phyloP scores from a whole-genome alignment of 108 stramenopile genomes.

The Discostella pseudostelligera region DNA sequence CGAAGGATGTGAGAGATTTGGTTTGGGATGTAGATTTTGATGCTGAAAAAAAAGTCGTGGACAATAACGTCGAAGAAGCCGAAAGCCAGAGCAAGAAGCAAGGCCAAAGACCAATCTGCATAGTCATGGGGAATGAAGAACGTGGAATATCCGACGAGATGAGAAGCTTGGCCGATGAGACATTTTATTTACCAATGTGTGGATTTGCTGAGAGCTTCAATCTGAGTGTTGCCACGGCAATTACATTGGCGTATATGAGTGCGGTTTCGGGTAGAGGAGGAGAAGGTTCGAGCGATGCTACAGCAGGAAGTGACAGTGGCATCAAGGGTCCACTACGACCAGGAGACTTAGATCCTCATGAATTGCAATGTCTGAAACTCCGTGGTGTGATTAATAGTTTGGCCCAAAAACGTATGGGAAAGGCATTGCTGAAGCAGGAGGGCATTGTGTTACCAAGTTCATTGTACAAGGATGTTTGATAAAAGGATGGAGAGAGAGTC shows the following conservation, averaged over 20 bases:
- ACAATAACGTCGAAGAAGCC: not conserved
- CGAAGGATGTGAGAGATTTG: slow-evolving; percentile 68
- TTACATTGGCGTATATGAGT: slow-evolving; percentile 78
- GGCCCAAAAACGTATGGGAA: slow-evolving; percentile 59
- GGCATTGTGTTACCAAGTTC: slow-evolving; percentile 58
- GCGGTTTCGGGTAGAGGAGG: slow-evolving; percentile 46
- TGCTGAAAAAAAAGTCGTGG: slow-evolving; percentile 4
- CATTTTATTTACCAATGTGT: slow-evolving; percentile 83
- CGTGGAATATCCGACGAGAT: slow-evolving; percentile 75
- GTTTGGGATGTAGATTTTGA: slow-evolving; percentile 60
- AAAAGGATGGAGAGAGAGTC: too few relatives aligned
- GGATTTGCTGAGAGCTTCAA: slow-evolving; percentile 93
- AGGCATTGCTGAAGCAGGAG: slow-evolving; percentile 63
- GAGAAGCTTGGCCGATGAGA: slow-evolving; percentile 64
- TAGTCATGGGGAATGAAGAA: slow-evolving; percentile 93
- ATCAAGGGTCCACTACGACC: slow-evolving; percentile 67
- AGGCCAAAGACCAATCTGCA: slow-evolving; percentile 61
- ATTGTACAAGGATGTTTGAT: slow-evolving; percentile 15
- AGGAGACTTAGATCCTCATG: slow-evolving; percentile 71
- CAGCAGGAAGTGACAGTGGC: not conserved
- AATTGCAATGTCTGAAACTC: slow-evolving; percentile 65
- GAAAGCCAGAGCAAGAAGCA: not conserved
- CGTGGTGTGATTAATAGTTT: slow-evolving; percentile 68
- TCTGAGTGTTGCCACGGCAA: slow-evolving; percentile 82
- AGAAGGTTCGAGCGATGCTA: slow-evolving; percentile 6